A percentile compares a stretch with the other conserved stretches of the same genome.
phyloP scores from a whole-genome alignment of 2,329 filamentous ascomycete species.

The Decorospora gaudefroyi region DNA sequence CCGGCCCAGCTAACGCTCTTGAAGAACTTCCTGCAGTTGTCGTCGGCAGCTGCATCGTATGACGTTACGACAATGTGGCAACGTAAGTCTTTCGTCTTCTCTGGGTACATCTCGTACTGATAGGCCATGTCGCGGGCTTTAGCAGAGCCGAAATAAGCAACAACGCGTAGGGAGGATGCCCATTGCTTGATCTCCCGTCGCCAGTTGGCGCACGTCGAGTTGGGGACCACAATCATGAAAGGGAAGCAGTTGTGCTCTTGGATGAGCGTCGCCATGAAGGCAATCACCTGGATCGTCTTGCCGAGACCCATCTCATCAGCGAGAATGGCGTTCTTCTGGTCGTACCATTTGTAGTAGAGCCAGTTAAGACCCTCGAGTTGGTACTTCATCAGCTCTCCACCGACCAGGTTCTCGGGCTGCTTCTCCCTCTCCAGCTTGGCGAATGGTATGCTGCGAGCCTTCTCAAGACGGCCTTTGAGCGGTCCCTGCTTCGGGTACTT shows the following conservation, averaged over 20 bases:
- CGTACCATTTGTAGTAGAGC: conserved; percentile 88
- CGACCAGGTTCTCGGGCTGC: conserved; percentile 74
- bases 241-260: conserved; percentile 75
- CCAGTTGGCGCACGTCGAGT: conserved; percentile 97
- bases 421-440: conserved; percentile 66
- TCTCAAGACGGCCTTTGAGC: conserved; percentile 69
- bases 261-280: conserved; percentile 72
- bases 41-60: conserved; percentile 84
- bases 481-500: conserved; percentile 58
- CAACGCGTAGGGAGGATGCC: conserved; percentile 82
- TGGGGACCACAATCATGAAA: conserved; percentile 90
- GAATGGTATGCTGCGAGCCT: conserved; percentile 70
- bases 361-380: conserved; percentile 93
- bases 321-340: conserved; percentile 81
- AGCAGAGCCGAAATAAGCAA: conserved; percentile 86
- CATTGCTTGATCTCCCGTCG: conserved; percentile 93
- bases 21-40: conserved; percentile 68
- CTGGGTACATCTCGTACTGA: conserved; percentile 82
- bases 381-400: conserved; percentile 88
- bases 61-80: conserved; percentile 95
- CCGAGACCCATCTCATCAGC: conserved; percentile 98
- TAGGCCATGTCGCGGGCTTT: conserved; percentile 76
- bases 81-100: conserved; percentile 66
- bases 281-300: conserved; percentile 93
- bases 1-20: conserved; percentile 78